Percentiles rank a stretch among this genome's conserved stretches.
These are phyloP conservation scores for Pichia heedii DNA, from an alignment of 805 yeast species.

Conservation along the genomic window DNA sequence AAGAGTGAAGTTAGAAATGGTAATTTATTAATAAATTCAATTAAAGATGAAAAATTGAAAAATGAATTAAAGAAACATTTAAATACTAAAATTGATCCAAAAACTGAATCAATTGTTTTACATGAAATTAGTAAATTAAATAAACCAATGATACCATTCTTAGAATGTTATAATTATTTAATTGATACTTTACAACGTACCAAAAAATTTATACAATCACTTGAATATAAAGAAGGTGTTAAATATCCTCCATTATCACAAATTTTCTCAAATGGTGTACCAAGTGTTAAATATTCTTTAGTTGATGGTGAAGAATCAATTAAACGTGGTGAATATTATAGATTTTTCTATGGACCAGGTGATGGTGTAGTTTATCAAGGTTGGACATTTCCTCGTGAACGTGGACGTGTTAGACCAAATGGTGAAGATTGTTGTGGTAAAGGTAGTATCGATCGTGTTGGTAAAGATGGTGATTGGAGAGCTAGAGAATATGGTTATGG, in stretches of 20 bases:
- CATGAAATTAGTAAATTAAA: conserved; percentile 9
- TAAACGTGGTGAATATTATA: conserved; percentile 60
- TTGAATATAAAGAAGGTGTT: conserved; percentile 40
- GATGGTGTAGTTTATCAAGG: conserved; percentile 87
- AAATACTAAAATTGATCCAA: conserved; percentile 3
- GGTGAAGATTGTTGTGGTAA: conserved; percentile 2
- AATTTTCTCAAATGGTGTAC: conserved; percentile 73
- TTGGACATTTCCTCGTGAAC: conserved; percentile 67
- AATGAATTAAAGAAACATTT: conserved; percentile 1
- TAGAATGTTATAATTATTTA: conserved; percentile 42
- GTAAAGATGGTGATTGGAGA: conserved; percentile 6
- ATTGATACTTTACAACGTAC: conserved; percentile 51
- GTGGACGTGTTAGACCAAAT: neutral
- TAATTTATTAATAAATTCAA: neutral
- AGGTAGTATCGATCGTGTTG: conserved; percentile 2
- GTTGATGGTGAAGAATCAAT: conserved; percentile 58
- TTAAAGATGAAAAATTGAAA: conserved; percentile 2
- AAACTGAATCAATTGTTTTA: conserved; percentile 3
- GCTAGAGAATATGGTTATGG: conserved; percentile 12
- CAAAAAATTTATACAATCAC: conserved; percentile 44
- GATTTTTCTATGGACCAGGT: conserved; percentile 80
- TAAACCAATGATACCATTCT: conserved; percentile 7
- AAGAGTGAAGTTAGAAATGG: conserved; percentile 5
- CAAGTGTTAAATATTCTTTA: conserved; percentile 75
- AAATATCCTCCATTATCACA: conserved; percentile 77